Evolutionary conservation across 371 early-diverging fungal species (phyloP).

Genomic region (Lichtheimia hyalospora): DNA sequence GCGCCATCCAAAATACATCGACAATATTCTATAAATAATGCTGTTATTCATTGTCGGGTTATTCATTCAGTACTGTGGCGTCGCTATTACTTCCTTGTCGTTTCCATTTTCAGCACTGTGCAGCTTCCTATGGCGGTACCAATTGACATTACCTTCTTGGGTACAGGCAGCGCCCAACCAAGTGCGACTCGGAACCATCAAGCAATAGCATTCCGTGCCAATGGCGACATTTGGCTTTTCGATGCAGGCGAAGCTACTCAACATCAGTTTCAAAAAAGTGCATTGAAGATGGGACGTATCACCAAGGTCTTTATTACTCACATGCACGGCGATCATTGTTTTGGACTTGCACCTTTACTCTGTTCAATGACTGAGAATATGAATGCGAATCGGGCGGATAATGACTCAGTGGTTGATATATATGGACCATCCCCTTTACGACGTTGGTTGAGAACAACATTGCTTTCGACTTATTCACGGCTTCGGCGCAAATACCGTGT

Average conservation of each 20-base stretch:
- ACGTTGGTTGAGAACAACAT: constrained; percentile 48
- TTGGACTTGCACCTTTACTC: constrained; percentile 56
- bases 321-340: constrained; percentile 67
- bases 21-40: too few relatives aligned
- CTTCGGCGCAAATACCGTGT: constrained; percentile 40
- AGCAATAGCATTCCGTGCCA: constrained; percentile 52
- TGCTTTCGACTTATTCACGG: constrained; percentile 41
- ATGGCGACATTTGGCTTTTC: constrained; percentile 62
- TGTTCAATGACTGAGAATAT: constrained; percentile 51
- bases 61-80: too few relatives aligned
- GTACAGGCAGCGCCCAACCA: constrained; percentile 75
- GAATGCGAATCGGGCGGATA: constrained; percentile 17
- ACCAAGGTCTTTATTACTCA: constrained; percentile 59
- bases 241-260: constrained; percentile 82
- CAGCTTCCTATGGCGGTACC: constrained; percentile 11
- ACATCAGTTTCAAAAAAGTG: constrained; percentile 58
- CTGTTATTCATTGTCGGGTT: too few relatives aligned
- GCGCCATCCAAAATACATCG: too few relatives aligned
- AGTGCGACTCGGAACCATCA: constrained; percentile 70
- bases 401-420: constrained; percentile 32
- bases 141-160: constrained; percentile 63
- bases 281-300: constrained; percentile 43
- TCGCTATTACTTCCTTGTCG: too few relatives aligned
- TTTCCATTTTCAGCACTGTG: too few relatives aligned
- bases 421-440: constrained; percentile 58